Base-by-base conservation (phyloP, 2,329 filamentous ascomycete genomes). In the Verticillium alfalfae region DNA sequence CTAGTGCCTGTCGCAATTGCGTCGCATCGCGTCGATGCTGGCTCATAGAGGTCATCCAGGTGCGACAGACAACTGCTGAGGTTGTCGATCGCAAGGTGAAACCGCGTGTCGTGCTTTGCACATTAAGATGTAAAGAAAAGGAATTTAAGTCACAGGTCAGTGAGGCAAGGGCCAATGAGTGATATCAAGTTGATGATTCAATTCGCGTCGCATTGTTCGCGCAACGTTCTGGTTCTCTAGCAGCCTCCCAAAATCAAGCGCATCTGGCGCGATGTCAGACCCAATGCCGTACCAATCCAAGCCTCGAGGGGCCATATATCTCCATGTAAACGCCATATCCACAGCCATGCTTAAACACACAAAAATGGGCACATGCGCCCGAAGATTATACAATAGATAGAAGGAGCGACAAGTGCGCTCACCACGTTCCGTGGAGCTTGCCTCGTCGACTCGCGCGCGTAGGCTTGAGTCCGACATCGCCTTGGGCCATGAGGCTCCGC, bases 401-500 rank as follows among this genome's bases (percentile, higher is more conserved):
- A 66, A 4, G 66, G 65, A 5, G 65, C 65, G 60, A 31, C 26
- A 62, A 60, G 66, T 75, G 70, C 45, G 7, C 18, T 71, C 81
- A 78, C 84, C 84, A 87, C 22, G 84, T 86, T 58, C 78, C 79
- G 69, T 86, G 80, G 7, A 86, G 71, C 68, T 76, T 81, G 64
- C 73, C 71, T 60, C 84, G 76, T 59, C 78, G 74, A 64, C 73
- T 73, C 49, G 69, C 72, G 66, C 79, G 75, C 61, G 73, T 69
- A 39, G 67, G 66, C 74, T 86, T 86, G 68, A 89, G 74, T 9
- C 85, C 85, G 26, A 89, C 77, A 34, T 88, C 84, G 60, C 85
- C 86, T 63, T 77, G 78, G 54, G 79, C 72, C 72, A 89, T 81
- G 39, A 90, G 75, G 61, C 81, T 87, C 77, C 84, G 86, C 87